phyloP scores from a whole-genome alignment of 1,139 yeast species.

The Hemisphaericaspora xylanilytica region DNA sequence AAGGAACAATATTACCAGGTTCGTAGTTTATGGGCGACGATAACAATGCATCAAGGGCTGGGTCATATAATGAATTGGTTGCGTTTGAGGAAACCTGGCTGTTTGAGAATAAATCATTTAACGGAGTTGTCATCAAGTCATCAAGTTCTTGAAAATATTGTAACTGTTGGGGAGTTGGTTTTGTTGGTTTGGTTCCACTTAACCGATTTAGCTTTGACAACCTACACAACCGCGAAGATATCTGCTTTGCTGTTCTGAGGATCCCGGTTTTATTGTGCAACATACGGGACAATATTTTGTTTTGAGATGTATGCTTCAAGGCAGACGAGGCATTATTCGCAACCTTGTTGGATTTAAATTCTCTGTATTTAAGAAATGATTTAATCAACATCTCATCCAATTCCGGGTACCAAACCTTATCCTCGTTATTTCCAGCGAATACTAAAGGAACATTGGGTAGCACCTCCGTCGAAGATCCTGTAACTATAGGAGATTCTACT shows the following conservation, averaged over 20 bases:
- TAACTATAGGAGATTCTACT: constrained; percentile 5
- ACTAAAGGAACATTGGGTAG: constrained; percentile 2
- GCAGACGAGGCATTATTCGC: constrained; percentile 22
- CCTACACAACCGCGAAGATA: constrained; percentile 33
- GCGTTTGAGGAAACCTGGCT: constrained; percentile 15
- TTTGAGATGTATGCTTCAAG: constrained; percentile 38
- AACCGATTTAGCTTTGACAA: constrained; percentile 21
- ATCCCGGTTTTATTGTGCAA: constrained; percentile 37
- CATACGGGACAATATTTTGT: constrained; percentile 44
- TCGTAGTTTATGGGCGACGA: constrained; percentile 24
- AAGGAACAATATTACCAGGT: constrained; percentile 7
- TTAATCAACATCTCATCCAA: constrained; percentile 37
- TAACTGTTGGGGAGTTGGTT: constrained; percentile 13
- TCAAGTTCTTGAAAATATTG: constrained; percentile 16
- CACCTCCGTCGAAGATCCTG: not conserved
- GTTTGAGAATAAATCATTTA: constrained; percentile 21
- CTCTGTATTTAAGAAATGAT: constrained; percentile 37
- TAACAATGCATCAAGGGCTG: constrained; percentile 26
- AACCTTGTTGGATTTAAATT: constrained; percentile 28
- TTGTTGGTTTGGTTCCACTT: constrained; percentile 11
- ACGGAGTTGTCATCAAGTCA: constrained; percentile 25
- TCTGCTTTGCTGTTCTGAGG: constrained; percentile 39
- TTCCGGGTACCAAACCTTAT: constrained; percentile 39
- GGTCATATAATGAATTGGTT: constrained; percentile 24
- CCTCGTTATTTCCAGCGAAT: constrained; percentile 13